A percentile compares a stretch with the other conserved stretches of the same genome.
Conservation (phyloP, 768 basidiomycete genomes). For the Antrodiella citrinella region DNA sequence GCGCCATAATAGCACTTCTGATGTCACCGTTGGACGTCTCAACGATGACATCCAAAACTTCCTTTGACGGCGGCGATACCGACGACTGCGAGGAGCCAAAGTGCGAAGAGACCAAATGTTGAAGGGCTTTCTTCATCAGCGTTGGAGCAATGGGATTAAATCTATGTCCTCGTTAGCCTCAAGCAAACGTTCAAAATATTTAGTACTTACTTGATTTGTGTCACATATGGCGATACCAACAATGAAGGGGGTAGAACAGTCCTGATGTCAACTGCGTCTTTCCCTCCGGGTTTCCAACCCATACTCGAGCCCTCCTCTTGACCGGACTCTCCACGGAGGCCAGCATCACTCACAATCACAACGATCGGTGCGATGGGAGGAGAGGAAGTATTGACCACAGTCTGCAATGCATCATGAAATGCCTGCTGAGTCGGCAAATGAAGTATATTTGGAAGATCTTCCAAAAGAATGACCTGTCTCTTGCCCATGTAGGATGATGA, state of each 20-base stretch:
- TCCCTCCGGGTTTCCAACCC: slow-evolving; percentile 35
- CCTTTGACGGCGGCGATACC: slow-evolving; percentile 42
- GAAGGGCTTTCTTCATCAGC: slow-evolving; percentile 72
- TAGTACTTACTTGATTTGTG: slow-evolving; percentile 62
- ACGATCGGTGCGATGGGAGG: slow-evolving; percentile 54
- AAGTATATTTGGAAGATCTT: slow-evolving; percentile 87
- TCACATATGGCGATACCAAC: slow-evolving; percentile 63
- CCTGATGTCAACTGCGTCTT: slow-evolving; percentile 57
- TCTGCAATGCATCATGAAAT: slow-evolving; percentile 64
- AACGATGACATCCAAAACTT: slow-evolving; percentile 67
- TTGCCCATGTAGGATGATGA: slow-evolving; percentile 1
- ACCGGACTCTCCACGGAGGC: slow-evolving; percentile 58
- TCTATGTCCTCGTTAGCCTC: slow-evolving; percentile 20
- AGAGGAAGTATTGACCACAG: slow-evolving; percentile 34
- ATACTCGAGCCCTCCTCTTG: slow-evolving; percentile 44
- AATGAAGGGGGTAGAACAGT: slow-evolving; percentile 65
- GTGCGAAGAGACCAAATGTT: slow-evolving; percentile 43
- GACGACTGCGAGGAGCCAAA: slow-evolving; percentile 25
- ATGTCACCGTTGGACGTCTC: slow-evolving; percentile 86
- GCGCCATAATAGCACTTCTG: slow-evolving; percentile 84
- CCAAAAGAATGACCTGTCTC: slow-evolving; percentile 68
- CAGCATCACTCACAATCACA: slow-evolving; percentile 77
- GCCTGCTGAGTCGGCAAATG: slow-evolving; percentile 58
- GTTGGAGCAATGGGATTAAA: slow-evolving; percentile 93
- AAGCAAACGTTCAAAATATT: slow-evolving; percentile 2